phyloP scores from a whole-genome alignment of 2,329 filamentous ascomycete species.

The Botrytis porri region DNA sequence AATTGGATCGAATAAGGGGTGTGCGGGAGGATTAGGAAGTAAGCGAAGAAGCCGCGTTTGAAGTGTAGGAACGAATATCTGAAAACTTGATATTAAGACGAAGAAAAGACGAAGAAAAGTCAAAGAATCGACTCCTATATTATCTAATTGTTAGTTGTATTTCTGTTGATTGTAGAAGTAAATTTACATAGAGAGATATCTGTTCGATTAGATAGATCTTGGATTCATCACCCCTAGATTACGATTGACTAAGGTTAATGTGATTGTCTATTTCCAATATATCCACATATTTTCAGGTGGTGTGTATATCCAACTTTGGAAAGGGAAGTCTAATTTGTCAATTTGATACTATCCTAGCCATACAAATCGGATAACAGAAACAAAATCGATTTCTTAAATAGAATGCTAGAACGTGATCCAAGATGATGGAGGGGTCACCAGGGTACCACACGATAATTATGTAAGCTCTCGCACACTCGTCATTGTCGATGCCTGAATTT shows the following conservation, averaged over 20 bases:
- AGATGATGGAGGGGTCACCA: neutral
- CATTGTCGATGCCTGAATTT: conserved; percentile 12
- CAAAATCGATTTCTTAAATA: neutral
- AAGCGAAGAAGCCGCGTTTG: neutral
- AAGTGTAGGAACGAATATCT: neutral
- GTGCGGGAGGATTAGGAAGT: neutral
- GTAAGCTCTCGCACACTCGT: neutral
- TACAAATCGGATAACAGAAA: neutral
- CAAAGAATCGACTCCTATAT: rapidly evolving
- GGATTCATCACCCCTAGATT: neutral
- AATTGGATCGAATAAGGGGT: neutral
- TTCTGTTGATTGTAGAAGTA: neutral
- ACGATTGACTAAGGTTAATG: neutral
- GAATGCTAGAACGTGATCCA: conserved; percentile 3
- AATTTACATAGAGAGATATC: neutral
- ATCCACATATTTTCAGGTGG: neutral
- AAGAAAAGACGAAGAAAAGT: rapidly evolving
- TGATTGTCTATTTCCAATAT: neutral
- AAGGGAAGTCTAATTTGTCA: neutral
- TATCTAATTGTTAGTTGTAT: no score
- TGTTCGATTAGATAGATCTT: neutral
- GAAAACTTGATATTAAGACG: neutral
- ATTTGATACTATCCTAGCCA: neutral
- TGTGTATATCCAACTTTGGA: rapidly evolving
- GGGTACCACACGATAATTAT: neutral